Percentiles rank a stretch among this genome's conserved stretches.
Conservation (phyloP, 179 eudicot genomes). For the Spinacia oleracea region DNA sequence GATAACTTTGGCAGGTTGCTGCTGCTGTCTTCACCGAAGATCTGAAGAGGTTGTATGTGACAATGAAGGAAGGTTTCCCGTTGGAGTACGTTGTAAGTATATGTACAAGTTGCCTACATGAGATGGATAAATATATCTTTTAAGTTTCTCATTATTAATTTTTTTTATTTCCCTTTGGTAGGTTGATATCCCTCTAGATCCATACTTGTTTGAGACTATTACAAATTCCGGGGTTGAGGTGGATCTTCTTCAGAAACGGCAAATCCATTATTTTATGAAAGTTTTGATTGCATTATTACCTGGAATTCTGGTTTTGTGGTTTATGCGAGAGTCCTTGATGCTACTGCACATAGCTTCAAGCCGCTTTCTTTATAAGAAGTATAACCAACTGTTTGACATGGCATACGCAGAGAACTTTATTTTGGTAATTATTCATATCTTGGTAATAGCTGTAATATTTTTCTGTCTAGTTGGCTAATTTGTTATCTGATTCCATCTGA, state of each 20-base stretch:
- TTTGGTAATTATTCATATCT: conserved; percentile 47
- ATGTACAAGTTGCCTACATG: conserved; percentile 4
- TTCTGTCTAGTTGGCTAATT: conserved; percentile 5
- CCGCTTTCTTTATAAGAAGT: conserved; percentile 68
- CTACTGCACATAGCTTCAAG: conserved; percentile 65
- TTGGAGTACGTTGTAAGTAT: conserved; percentile 76
- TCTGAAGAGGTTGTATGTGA: conserved; percentile 75
- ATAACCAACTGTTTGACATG: conserved; percentile 82
- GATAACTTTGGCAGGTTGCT: conserved; percentile 60
- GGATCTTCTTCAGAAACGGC: conserved; percentile 88
- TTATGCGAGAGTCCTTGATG: conserved; percentile 81
- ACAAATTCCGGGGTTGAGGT: conserved; percentile 84
- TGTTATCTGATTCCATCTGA: conserved; percentile 25
- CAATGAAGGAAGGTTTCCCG: conserved; percentile 97
- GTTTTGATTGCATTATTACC: conserved; percentile 74
- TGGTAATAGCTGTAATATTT: neutral
- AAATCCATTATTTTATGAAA: conserved; percentile 74
- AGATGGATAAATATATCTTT: conserved; percentile 18
- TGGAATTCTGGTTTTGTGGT: conserved; percentile 77
- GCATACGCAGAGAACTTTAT: conserved; percentile 82
- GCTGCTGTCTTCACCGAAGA: conserved; percentile 97
- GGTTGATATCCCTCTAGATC: conserved; percentile 98
- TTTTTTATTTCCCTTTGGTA: conserved; percentile 26
- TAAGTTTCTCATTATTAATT: conserved; percentile 8
- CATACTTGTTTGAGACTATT: conserved; percentile 83